Evolutionary conservation across 306 rosid species (phyloP).

Genomic region (Sophora flavescens): DNA sequence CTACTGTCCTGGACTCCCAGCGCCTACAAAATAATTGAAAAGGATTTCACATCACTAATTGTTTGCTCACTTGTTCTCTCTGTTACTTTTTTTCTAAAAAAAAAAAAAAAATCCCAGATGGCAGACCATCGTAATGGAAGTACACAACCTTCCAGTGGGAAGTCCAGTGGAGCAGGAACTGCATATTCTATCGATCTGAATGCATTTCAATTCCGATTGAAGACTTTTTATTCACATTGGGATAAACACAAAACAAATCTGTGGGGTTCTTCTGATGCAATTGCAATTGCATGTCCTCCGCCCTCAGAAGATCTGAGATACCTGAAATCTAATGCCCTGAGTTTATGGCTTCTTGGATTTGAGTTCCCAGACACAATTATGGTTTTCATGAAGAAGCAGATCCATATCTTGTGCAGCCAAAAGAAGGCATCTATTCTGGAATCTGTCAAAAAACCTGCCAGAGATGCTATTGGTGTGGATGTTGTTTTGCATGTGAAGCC

Average conservation of each 20-base stretch:
- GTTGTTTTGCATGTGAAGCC: conserved; percentile 80
- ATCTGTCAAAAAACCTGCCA: conserved; percentile 70
- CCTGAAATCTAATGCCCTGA: conserved; percentile 85
- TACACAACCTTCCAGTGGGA: conserved; percentile 68
- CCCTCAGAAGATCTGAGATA: conserved; percentile 91
- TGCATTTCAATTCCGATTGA: conserved; percentile 71
- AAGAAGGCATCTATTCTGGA: conserved; percentile 88
- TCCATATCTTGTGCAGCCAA: conserved; percentile 85
- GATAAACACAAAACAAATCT: conserved; percentile 61
- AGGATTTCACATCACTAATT: not conserved
- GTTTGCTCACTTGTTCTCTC: not conserved
- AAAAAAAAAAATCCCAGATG: conserved; percentile 45
- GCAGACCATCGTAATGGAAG: conserved; percentile 88
- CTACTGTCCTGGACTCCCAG: not conserved
- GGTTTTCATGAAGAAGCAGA: conserved; percentile 84
- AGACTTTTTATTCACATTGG: conserved; percentile 74
- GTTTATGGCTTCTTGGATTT: conserved; percentile 85
- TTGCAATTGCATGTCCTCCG: conserved; percentile 80
- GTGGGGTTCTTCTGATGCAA: conserved; percentile 84
- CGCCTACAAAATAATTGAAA: not conserved
- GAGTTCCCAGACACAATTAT: conserved; percentile 95
- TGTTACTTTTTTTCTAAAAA: not conserved
- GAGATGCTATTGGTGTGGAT: conserved; percentile 79
- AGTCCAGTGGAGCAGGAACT: conserved; percentile 59
- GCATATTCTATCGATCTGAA: conserved; percentile 71